A percentile compares a stretch with the other conserved stretches of the same genome.
Conservation (phyloP, 768 basidiomycete genomes). For the Lentinula sp. region DNA sequence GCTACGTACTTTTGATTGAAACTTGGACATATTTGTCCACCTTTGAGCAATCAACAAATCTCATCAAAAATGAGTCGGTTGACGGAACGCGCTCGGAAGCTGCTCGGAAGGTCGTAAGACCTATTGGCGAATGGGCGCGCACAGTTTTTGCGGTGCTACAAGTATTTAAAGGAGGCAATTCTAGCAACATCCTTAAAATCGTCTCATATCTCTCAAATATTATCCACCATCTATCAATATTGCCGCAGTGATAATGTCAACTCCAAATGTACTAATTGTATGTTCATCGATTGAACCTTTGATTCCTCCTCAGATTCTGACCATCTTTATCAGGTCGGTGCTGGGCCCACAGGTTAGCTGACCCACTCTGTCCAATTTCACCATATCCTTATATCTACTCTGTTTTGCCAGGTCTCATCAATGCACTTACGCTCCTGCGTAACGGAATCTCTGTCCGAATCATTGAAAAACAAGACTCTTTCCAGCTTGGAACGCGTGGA, state of each 20-base stretch:
- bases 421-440: slow-evolving; percentile 26
- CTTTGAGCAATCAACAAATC: no score
- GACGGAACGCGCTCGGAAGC: not conserved
- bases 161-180: not conserved
- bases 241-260: not conserved
- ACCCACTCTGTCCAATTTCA: no score
- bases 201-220: not conserved
- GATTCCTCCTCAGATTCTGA: not conserved
- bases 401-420: slow-evolving; percentile 17
- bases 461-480: slow-evolving; percentile 36
- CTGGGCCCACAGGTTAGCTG: not conserved
- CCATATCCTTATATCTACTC: not conserved
- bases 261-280: not conserved
- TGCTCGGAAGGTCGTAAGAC: not conserved
- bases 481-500: slow-evolving; percentile 13
- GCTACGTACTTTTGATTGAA: no score
- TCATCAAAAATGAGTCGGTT: no score
- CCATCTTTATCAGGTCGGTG: not conserved
- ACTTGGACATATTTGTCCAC: no score
- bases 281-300: not conserved
- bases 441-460: slow-evolving; percentile 46
- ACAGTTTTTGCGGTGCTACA: not conserved
- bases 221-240: not conserved
- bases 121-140: not conserved
- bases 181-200: not conserved